phyloP scores from a whole-genome alignment of 1,284 basidiomycete species.

The Xerocomus cyaneibrunnescens region DNA sequence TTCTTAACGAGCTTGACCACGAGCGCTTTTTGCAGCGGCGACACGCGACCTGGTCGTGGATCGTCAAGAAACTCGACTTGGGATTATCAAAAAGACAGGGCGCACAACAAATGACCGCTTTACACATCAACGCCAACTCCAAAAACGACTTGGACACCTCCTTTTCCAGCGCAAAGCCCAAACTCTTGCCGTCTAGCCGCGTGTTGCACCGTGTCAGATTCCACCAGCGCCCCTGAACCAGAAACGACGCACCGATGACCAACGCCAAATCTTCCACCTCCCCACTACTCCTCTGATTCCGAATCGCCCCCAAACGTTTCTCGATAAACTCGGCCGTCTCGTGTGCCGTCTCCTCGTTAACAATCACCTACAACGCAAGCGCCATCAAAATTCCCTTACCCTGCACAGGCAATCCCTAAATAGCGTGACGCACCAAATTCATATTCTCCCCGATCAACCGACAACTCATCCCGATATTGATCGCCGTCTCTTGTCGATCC shows the following conservation, averaged over 20 bases:
- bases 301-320: conserved; percentile 89
- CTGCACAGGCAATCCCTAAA: too few species aligned
- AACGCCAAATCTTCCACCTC: conserved; percentile 95
- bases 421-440: too few species aligned
- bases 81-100: neutral
- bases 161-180: conserved; percentile 92
- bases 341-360: conserved; percentile 87
- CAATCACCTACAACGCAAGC: too few species aligned
- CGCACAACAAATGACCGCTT: conserved; percentile 96
- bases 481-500: conserved; percentile 98
- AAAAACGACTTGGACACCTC: conserved; percentile 87
- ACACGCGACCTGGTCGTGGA: conserved; percentile 79
- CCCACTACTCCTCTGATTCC: conserved; percentile 86
- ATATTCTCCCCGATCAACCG: conserved; percentile 96
- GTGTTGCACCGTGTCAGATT: neutral
- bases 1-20: conserved; percentile 99
- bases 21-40: conserved; percentile 95
- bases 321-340: conserved; percentile 87
- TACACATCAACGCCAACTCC: conserved; percentile 97
- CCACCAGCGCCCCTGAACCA: neutral
- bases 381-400: too few species aligned
- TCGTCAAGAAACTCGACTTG: too few species aligned
- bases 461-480: conserved; percentile 98
- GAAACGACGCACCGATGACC: conserved; percentile 72
- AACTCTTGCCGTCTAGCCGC: conserved; percentile 87